A percentile compares a stretch with the other conserved stretches of the same genome.
Evolutionary conservation across 108 stramenopile species (phyloP).

Genomic region (Heterococcus sp.): DNA sequence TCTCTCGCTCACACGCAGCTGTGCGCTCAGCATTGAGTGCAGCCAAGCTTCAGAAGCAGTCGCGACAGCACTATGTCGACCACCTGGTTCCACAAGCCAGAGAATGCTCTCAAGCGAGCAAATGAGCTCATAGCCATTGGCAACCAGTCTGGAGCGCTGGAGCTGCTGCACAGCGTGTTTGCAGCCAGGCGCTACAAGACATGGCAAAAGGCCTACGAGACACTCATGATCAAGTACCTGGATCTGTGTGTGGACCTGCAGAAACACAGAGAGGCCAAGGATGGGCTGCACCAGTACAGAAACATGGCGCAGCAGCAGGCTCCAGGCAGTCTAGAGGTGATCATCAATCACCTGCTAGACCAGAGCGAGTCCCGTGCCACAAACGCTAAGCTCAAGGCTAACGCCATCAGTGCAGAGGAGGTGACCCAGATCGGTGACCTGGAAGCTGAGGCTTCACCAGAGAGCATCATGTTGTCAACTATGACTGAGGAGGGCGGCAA

Average conservation of each 20-base stretch:
- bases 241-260: slow-evolving; percentile 83
- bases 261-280: slow-evolving; percentile 73
- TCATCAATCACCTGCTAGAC: slow-evolving; percentile 75
- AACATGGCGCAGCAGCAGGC: slow-evolving; percentile 85
- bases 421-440: slow-evolving; percentile 71
- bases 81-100: slow-evolving; percentile 54
- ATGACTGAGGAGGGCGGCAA: slow-evolving; percentile 87
- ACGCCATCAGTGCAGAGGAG: slow-evolving; percentile 31
- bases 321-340: slow-evolving; percentile 85
- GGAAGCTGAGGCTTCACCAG: slow-evolving; percentile 74
- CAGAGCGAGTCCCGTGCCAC: slow-evolving; percentile 61
- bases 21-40: too few relatives aligned
- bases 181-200: slow-evolving; percentile 72
- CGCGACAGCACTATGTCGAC: neutral
- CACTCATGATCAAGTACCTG: slow-evolving; percentile 86
- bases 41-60: slow-evolving; percentile 7
- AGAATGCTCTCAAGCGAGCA: slow-evolving; percentile 64
- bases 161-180: slow-evolving; percentile 52
- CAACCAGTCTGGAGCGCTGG: slow-evolving; percentile 61
- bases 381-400: slow-evolving; percentile 71
- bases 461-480: slow-evolving; percentile 83
- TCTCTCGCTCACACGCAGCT: too few relatives aligned
- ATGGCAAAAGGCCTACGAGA: slow-evolving; percentile 88
- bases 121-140: slow-evolving; percentile 61
- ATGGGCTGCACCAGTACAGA: slow-evolving; percentile 95